phyloP scores from a whole-genome alignment of 179 eudicot species.

The Beta macrorhiza region DNA sequence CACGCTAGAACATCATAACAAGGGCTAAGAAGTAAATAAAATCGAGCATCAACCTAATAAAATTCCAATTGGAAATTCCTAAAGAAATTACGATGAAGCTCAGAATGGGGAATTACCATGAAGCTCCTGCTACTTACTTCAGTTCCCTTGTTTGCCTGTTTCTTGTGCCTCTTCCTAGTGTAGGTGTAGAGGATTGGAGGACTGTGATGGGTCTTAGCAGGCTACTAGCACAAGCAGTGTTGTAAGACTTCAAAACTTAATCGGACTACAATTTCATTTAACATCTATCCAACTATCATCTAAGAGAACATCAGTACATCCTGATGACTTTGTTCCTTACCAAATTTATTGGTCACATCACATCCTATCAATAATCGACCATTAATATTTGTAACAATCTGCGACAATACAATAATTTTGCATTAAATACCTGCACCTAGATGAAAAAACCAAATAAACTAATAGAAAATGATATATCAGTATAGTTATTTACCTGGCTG shows the following conservation, averaged over 20 bases:
- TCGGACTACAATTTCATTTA: not conserved
- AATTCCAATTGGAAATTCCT: too few species aligned
- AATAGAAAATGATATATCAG: not conserved
- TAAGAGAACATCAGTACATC: not conserved
- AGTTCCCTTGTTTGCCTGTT: too few species aligned
- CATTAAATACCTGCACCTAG: not conserved
- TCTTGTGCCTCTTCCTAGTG: too few species aligned
- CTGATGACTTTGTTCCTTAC: not conserved
- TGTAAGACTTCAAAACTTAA: not conserved
- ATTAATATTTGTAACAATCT: not conserved
- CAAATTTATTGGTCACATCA: not conserved
- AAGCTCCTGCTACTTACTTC: too few species aligned
- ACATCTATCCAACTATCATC: not conserved
- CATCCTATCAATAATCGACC: not conserved
- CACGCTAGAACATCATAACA: conserved; percentile 30
- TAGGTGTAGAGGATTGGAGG: too few species aligned
- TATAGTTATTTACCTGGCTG: conserved; percentile 64
- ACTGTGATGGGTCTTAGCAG: too few species aligned
- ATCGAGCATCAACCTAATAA: too few species aligned
- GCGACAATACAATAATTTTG: not conserved
- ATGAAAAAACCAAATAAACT: not conserved
- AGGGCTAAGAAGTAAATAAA: too few species aligned
- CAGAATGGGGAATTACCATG: too few species aligned
- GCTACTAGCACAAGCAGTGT: not conserved
- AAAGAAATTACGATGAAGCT: too few species aligned